phyloP scores from a whole-genome alignment of 495 filamentous ascomycete genomes.

The Elaphomyces granulatus region DNA sequence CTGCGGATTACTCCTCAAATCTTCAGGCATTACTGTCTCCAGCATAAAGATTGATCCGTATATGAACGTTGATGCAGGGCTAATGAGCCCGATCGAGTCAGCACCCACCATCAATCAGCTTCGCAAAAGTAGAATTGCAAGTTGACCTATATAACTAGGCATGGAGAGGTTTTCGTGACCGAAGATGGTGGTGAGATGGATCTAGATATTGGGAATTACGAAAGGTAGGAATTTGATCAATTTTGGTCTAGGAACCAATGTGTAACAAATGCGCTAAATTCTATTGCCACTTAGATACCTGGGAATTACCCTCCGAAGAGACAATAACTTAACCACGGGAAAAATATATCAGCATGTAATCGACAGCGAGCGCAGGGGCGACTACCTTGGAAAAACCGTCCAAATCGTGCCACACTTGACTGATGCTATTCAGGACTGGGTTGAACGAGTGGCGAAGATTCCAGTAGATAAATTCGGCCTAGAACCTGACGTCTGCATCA shows the following conservation, averaged over 20 bases:
- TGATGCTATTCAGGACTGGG: slow-evolving; percentile 82
- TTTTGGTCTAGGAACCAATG: no score
- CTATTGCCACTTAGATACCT: no score
- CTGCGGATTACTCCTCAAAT: slow-evolving; percentile 74
- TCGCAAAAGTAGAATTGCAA: no score
- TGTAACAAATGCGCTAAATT: no score
- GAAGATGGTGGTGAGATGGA: slow-evolving; percentile 74
- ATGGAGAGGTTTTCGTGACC: slow-evolving; percentile 61
- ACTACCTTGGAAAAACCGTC: slow-evolving; percentile 86
- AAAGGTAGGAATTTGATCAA: no score
- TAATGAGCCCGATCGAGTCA: slow-evolving; percentile 22
- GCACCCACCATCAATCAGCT: no score
- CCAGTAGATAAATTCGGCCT: slow-evolving; percentile 75
- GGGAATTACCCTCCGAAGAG: slow-evolving; percentile 53
- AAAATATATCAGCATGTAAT: slow-evolving; percentile 90
- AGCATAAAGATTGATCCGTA: slow-evolving; percentile 63
- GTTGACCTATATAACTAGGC: slow-evolving; percentile 25
- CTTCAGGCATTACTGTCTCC: slow-evolving; percentile 55
- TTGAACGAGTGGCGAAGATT: slow-evolving; percentile 70
- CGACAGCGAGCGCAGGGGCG: slow-evolving; percentile 57
- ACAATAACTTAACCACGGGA: slow-evolving; percentile 90
- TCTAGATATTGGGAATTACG: slow-evolving; percentile 93
- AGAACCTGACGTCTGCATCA: slow-evolving; percentile 87
- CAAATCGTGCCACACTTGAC: slow-evolving; percentile 75
- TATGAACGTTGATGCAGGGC: slow-evolving; percentile 69